These are phyloP conservation scores for Trypanosoma platydactyli DNA, from an alignment of 208 protist species.

Conservation along the genomic window DNA sequence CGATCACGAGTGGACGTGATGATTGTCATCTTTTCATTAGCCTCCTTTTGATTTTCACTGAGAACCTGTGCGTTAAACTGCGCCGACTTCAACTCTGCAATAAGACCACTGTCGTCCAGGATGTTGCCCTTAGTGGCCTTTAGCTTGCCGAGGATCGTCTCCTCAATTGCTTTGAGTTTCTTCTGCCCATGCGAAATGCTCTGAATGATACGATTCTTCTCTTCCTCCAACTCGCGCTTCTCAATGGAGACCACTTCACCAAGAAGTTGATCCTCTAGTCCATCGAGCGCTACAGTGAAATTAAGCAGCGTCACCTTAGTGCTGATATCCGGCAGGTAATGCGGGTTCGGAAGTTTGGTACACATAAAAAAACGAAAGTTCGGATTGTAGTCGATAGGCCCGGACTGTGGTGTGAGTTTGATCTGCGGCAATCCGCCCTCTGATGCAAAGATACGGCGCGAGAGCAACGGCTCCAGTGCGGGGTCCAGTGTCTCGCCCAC, in stretches of 20 bases:
- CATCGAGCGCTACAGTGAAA: conserved; percentile 97
- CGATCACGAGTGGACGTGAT: conserved; percentile 88
- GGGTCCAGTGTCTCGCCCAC: conserved; percentile 95
- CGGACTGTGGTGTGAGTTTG: conserved; percentile 84
- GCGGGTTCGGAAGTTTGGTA: conserved; percentile 95
- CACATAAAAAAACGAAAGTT: conserved; percentile 95
- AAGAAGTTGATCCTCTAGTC: conserved; percentile 95
- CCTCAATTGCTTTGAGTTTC: conserved; percentile 92
- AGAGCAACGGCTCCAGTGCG: conserved; percentile 92
- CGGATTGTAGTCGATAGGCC: conserved; percentile 90
- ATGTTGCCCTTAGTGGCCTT: conserved; percentile 91
- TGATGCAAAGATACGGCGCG: conserved; percentile 79
- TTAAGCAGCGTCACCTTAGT: conserved; percentile 96
- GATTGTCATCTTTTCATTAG: conserved; percentile 92
- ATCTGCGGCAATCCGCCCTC: conserved; percentile 83
- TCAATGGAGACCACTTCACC: conserved; percentile 94
- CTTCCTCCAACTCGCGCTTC: conserved; percentile 91
- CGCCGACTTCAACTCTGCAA: conserved; percentile 92
- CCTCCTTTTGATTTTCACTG: conserved; percentile 82
- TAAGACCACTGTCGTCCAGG: conserved; percentile 95
- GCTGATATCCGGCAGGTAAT: conserved; percentile 95
- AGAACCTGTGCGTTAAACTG: conserved; percentile 92
- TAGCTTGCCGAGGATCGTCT: conserved; percentile 91
- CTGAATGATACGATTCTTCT: conserved; percentile 94
- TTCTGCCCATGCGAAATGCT: conserved; percentile 91